Conservation (phyloP, 1,139 yeast genomes). For the Sugiyamaella paludigena region DNA sequence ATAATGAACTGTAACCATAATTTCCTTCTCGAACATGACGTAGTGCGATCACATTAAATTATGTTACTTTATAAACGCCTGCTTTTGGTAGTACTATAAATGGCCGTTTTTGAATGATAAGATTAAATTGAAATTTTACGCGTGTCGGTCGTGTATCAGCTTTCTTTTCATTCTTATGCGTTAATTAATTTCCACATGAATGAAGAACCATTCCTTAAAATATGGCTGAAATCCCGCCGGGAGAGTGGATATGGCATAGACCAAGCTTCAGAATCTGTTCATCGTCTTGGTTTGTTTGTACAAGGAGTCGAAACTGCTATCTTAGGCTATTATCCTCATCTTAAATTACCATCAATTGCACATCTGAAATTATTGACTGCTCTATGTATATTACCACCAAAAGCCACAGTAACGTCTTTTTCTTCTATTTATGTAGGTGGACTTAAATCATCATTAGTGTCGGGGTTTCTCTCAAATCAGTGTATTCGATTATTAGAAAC, state of each 20-base stretch:
- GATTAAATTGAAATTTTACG: too few species aligned
- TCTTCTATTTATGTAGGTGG: constrained; percentile 2
- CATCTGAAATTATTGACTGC: constrained; percentile 10
- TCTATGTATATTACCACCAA: constrained; percentile 6
- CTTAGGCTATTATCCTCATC: constrained; percentile 5
- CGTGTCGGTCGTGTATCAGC: too few species aligned
- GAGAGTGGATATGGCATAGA: constrained; percentile 15
- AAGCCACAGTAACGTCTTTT: neutral
- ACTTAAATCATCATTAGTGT: neutral
- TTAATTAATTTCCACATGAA: too few species aligned
- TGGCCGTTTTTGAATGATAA: too few species aligned
- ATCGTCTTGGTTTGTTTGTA: constrained; percentile 5
- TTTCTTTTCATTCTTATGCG: too few species aligned
- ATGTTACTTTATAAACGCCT: too few species aligned
- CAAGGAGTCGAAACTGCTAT: constrained; percentile 4
- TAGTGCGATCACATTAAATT: too few species aligned
- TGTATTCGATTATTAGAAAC: constrained; percentile 1
- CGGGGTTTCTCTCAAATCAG: neutral
- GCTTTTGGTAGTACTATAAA: too few species aligned
- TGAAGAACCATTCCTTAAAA: neutral
- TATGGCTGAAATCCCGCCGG: constrained; percentile 11
- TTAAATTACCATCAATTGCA: constrained; percentile 8
- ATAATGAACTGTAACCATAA: too few species aligned
- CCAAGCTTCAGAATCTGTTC: constrained; percentile 6
- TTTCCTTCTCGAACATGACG: too few species aligned